These are phyloP conservation scores for Diddensiella caesifluorescens DNA, from an alignment of 805 yeast species.

Conservation along the genomic window DNA sequence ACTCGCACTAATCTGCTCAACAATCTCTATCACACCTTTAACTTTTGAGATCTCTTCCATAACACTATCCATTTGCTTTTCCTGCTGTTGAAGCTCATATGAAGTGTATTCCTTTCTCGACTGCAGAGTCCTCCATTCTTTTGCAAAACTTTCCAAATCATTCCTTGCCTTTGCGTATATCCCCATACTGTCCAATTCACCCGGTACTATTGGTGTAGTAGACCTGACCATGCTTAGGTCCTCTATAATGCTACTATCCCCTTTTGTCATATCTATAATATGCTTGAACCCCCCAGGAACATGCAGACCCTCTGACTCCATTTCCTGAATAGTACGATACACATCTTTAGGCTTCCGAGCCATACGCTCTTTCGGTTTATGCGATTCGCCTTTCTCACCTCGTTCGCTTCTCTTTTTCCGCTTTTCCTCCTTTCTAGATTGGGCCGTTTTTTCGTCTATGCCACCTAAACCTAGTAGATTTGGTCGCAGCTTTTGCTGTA, in stretches of 20 bases:
- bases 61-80: conserved; percentile 20
- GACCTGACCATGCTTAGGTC: conserved; percentile 6
- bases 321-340: conserved; percentile 27
- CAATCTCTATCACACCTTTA: conserved; percentile 35
- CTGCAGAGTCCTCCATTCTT: conserved; percentile 25
- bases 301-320: conserved; percentile 27
- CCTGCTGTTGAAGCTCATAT: conserved; percentile 17
- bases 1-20: conserved; percentile 18
- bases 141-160: conserved; percentile 25
- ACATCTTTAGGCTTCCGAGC: conserved; percentile 17
- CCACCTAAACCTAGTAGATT: conserved; percentile 75
- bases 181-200: conserved; percentile 7
- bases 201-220: conserved; percentile 1
- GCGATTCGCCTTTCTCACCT: conserved; percentile 12
- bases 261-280: conserved; percentile 26
- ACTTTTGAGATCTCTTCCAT: conserved; percentile 26
- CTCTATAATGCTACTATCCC: conserved; percentile 3
- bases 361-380: conserved; percentile 14
- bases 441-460: conserved; percentile 35
- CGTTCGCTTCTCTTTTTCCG: conserved; percentile 7
- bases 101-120: conserved; percentile 23
- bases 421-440: conserved; percentile 20
- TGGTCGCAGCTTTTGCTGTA: conserved; percentile 62
- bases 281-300: conserved; percentile 25
- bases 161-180: conserved; percentile 14